Evolutionary conservation across 495 filamentous ascomycete genomes (phyloP).

Genomic region (Aspergillus kassunensis): DNA sequence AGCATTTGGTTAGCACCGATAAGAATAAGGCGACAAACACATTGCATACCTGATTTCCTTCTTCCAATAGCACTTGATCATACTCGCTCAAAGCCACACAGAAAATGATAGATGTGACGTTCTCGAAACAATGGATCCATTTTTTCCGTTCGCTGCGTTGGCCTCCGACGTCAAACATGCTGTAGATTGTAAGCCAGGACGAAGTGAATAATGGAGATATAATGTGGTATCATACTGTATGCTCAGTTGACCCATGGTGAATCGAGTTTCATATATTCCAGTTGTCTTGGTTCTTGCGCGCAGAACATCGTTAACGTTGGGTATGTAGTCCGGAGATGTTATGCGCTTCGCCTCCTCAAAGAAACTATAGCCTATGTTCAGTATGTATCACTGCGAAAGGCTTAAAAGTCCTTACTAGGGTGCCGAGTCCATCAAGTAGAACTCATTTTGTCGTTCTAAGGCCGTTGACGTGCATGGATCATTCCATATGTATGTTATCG

Average conservation of each 20-base stretch:
- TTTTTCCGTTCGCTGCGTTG: constrained; percentile 98
- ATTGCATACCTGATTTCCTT: constrained; percentile 82
- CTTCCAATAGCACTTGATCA: constrained; percentile 92
- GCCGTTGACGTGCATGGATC: constrained; percentile 79
- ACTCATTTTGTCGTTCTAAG: constrained; percentile 93
- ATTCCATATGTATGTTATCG: constrained; percentile 83
- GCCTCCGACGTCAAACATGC: constrained; percentile 99
- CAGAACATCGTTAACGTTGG: constrained; percentile 87
- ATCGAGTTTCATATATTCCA: constrained; percentile 97
- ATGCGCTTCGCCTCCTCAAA: constrained; percentile 91
- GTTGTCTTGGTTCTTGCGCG: constrained; percentile 98
- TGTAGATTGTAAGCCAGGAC: constrained; percentile 32
- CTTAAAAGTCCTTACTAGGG: constrained; percentile 71
- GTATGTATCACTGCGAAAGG: not conserved
- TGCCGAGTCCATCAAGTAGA: constrained; percentile 98
- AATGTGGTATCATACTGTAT: constrained; percentile 73
- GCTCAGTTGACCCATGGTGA: constrained; percentile 95
- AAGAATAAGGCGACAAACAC: not conserved
- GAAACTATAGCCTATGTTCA: constrained; percentile 58
- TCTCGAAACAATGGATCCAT: constrained; percentile 99
- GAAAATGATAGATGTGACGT: constrained; percentile 99
- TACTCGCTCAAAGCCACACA: constrained; percentile 98
- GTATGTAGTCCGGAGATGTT: constrained; percentile 78
- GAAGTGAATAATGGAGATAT: not conserved
- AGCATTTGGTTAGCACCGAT: constrained; percentile 1